These are phyloP conservation scores for Coniochaeta sp. DNA, from an alignment of 2,329 filamentous ascomycete genomes.

Conservation along the genomic window DNA sequence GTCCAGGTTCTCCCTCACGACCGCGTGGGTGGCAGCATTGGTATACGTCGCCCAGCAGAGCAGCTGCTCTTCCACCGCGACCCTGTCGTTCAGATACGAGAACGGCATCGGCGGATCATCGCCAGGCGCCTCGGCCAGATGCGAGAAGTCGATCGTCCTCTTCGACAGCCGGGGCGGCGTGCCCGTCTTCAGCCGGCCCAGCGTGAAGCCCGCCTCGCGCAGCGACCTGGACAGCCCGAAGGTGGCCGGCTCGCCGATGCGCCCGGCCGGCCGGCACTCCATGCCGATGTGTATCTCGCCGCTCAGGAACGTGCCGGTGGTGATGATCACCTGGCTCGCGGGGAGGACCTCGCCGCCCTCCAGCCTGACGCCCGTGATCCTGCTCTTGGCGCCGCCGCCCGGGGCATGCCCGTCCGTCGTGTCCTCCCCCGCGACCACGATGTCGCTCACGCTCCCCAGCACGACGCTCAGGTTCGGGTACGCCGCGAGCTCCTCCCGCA, in stretches of 20 bases:
- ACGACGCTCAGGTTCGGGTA: slow-evolving; percentile 78
- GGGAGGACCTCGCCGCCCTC: slow-evolving; percentile 81
- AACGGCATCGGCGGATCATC: slow-evolving; percentile 86
- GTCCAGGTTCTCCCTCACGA: slow-evolving; percentile 84
- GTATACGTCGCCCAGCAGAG: slow-evolving; percentile 85
- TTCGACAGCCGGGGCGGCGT: slow-evolving; percentile 83
- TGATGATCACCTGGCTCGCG: slow-evolving; percentile 80
- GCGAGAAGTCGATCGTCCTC: slow-evolving; percentile 70
- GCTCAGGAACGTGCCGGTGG: slow-evolving; percentile 89
- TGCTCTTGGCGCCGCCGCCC: slow-evolving; percentile 43
- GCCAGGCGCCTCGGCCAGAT: slow-evolving; percentile 66
- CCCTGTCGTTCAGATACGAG: slow-evolving; percentile 76
- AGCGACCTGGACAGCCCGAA: slow-evolving; percentile 89
- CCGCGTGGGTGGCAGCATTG: slow-evolving; percentile 71
- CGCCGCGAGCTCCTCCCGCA: slow-evolving; percentile 74
- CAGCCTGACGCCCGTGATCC: slow-evolving; percentile 76
- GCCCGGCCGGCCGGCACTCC: slow-evolving; percentile 74
- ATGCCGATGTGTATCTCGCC: slow-evolving; percentile 96
- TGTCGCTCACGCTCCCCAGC: slow-evolving; percentile 85
- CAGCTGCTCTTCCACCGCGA: slow-evolving; percentile 74
- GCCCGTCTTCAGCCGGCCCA: slow-evolving; percentile 90
- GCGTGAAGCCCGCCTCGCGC: slow-evolving; percentile 75
- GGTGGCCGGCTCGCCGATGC: slow-evolving; percentile 90
- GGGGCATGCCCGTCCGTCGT: slow-evolving; percentile 34
- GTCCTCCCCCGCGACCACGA: slow-evolving; percentile 60